Conservation (phyloP, 2,329 filamentous ascomycete genomes). For the Penicillium sp. region DNA sequence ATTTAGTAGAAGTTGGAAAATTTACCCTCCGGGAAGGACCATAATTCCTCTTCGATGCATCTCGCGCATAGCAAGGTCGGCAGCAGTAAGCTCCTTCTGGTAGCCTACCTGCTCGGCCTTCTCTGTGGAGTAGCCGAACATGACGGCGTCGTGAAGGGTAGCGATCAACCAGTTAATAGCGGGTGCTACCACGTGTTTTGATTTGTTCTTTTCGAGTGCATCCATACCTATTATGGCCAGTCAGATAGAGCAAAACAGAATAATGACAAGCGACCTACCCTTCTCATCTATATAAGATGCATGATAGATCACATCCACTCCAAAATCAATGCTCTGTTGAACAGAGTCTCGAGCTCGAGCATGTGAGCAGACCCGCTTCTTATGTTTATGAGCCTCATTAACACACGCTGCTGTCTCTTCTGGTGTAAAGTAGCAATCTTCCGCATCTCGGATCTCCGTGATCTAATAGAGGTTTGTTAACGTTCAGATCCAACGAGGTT, state of each 20-base stretch:
- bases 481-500: background rate
- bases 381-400: constrained; percentile 42
- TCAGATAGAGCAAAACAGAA: no score
- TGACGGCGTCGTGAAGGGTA: constrained; percentile 16
- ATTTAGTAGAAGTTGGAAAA: no score
- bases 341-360: constrained; percentile 45
- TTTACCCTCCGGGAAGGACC: constrained; percentile 41
- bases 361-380: constrained; percentile 42
- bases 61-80: constrained; percentile 40
- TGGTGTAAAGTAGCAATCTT: constrained; percentile 47
- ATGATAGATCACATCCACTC: constrained; percentile 49
- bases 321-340: constrained; percentile 42
- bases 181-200: background rate
- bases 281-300: constrained; percentile 45
- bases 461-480: constrained; percentile 21
- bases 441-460: constrained; percentile 32
- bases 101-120: constrained; percentile 46
- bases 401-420: constrained; percentile 48
- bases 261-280: constrained; percentile 9
- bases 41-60: constrained; percentile 46
- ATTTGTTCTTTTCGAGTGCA: background rate
- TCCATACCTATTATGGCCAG: background rate
- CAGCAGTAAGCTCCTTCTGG: constrained; percentile 41
- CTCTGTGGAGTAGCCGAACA: constrained; percentile 42
- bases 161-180: constrained; percentile 33